These are phyloP conservation scores for Paratinospora sagittata DNA, from an alignment of 164 flowering plant genomes.

Conservation along the genomic window DNA sequence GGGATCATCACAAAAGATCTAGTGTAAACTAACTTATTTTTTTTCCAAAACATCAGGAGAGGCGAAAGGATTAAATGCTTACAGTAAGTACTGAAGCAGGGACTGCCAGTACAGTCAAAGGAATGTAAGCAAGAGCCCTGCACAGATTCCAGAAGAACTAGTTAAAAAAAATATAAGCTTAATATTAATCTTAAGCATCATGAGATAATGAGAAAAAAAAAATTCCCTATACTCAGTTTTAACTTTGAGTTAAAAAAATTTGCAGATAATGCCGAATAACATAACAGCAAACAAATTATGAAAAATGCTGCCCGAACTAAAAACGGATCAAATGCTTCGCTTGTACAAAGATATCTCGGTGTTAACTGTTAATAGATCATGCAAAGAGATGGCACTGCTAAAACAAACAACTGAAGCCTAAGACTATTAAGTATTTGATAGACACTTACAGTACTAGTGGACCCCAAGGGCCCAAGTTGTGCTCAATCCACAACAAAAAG, in stretches of 20 bases:
- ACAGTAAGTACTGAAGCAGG: conserved; percentile 47
- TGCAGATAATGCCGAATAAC: no score
- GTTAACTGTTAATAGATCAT: no score
- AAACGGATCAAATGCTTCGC: no score
- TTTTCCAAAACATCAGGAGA: conserved; percentile 1
- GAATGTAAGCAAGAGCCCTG: conserved; percentile 43
- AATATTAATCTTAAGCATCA: not conserved
- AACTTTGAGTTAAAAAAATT: no score
- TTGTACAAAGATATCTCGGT: no score
- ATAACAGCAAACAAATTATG: no score
- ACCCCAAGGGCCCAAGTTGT: conserved; percentile 86
- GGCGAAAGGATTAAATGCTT: conserved; percentile 13
- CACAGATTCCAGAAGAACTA: conserved; percentile 9
- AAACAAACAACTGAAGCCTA: no score
- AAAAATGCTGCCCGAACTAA: no score
- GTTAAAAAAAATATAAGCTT: not conserved
- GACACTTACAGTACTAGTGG: conserved; percentile 84
- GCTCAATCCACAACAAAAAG: conserved; percentile 66
- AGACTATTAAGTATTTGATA: not conserved
- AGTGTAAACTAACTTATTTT: conserved; percentile 1
- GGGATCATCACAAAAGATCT: not conserved
- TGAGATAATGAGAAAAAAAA: not conserved
- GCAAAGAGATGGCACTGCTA: no score
- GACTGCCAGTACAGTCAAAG: conserved; percentile 41
- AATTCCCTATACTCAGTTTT: not conserved